Evolutionary conservation across 352 stramenopile species (phyloP), one percentile per base, ranked within the genome.

Genomic region (Thraustochytrium striatum): DNA sequence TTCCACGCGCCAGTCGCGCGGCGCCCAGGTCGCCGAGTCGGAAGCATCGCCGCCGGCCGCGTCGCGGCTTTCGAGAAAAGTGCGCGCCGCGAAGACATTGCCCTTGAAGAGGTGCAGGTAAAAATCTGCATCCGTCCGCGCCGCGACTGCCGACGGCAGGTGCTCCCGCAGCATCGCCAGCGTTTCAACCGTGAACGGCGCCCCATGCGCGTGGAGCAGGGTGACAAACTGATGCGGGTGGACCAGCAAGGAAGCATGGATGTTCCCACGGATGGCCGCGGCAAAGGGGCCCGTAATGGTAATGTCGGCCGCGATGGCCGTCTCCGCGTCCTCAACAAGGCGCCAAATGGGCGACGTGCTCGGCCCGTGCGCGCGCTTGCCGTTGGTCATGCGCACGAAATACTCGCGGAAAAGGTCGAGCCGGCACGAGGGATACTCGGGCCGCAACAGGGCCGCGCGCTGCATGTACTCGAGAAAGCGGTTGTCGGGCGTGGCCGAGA

Each of bases 371-470:
- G 11, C 9, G 35, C 43, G 35, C 19, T 43, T 9, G 9, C 9
- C 35, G 0, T 50, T 52, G 21, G 13, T 53, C 30, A 79, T 38
- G 35, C 69, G 44, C 21, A 47, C 19, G 50, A 72, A 79, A 52
- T 79, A 69, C 55, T 79, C 69, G 50, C 69, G 50, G 19, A 79
- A 79, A 32, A 79, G 69, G 35, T 79, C 69, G 38, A 79, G 57
- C 5, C 69, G 39, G 8, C 35, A 62, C 28, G 53, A 25, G 9
- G 69, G 69, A 35, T 79, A 79, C 36, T 79, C 69, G 38, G 69
- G 69, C 5, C 69, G 69, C 69, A 79, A 19, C 3, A 79, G 55
- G 7, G 35, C 32, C 53, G 69, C 38, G 16, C 53, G 38, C 50
- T n/a, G 38, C 35, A 38, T 30, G 7, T 57, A 28, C 1, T 79